These are phyloP conservation scores for Arabis hirsuta DNA, from an alignment of 345 rosid species.

Conservation along the genomic window DNA sequence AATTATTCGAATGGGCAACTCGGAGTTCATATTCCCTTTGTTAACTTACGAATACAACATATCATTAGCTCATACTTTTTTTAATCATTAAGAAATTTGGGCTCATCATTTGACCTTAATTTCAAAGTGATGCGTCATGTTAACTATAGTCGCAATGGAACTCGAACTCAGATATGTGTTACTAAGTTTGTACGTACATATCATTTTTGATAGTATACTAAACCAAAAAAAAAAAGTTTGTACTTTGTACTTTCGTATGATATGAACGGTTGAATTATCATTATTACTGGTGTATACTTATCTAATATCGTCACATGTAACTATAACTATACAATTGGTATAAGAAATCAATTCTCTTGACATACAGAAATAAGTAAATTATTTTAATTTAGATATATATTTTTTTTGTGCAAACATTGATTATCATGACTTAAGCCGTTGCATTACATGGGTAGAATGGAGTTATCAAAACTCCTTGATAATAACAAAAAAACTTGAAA, in stretches of 20 bases:
- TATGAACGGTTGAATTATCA: not conserved
- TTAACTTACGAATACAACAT: constrained; percentile 29
- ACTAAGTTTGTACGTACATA: too few relatives aligned
- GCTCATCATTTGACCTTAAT: not conserved
- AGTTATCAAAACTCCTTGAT: too few relatives aligned
- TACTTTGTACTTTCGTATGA: too few relatives aligned
- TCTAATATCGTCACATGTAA: not conserved
- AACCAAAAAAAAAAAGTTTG: too few relatives aligned
- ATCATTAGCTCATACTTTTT: not conserved
- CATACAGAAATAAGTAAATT: too few relatives aligned
- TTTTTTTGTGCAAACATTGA: too few relatives aligned
- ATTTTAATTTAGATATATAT: too few relatives aligned
- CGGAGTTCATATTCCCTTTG: constrained; percentile 41
- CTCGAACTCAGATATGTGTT: not conserved
- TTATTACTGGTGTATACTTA: not conserved
- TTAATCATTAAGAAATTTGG: not conserved
- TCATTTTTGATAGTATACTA: too few relatives aligned
- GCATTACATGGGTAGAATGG: too few relatives aligned
- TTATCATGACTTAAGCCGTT: too few relatives aligned
- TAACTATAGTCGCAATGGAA: not conserved
- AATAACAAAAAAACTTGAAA: too few relatives aligned
- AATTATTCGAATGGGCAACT: constrained; percentile 42
- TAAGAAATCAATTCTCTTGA: not conserved
- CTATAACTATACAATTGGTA: not conserved
- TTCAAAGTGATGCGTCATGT: not conserved